phyloP scores from a whole-genome alignment of 2,329 filamentous ascomycete species.

The Aspergillus japonicus region DNA sequence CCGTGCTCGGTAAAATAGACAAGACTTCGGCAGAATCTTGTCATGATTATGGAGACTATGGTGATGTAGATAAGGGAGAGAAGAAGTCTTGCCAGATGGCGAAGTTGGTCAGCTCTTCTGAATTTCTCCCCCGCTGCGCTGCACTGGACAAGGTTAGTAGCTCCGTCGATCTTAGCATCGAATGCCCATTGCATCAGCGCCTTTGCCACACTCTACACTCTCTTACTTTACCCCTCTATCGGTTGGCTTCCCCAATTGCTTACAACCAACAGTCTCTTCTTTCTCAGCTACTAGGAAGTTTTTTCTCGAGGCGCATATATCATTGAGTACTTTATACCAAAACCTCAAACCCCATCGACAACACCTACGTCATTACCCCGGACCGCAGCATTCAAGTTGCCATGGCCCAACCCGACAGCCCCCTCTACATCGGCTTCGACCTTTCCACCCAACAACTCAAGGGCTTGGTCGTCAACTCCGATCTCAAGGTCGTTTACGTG shows the following conservation, averaged over 20 bases:
- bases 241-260: not conserved
- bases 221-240: not conserved
- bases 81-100: not conserved
- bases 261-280: not conserved
- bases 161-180: not conserved
- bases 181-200: not conserved
- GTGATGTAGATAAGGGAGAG: not conserved
- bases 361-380: conserved; percentile 5
- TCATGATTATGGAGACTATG: not conserved
- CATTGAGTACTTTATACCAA: not conserved
- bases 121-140: not conserved
- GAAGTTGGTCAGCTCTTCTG: not conserved
- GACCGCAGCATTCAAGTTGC: conserved; percentile 27
- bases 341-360: not conserved
- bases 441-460: conserved; percentile 97
- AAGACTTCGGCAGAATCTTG: not conserved
- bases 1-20: not conserved
- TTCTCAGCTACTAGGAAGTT: not conserved
- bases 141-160: not conserved
- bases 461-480: conserved; percentile 80
- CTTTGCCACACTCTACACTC: not conserved
- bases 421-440: conserved; percentile 88
- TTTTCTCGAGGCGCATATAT: no score
- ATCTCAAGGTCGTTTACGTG: conserved; percentile 76
- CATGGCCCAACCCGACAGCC: conserved; percentile 43